Base-by-base conservation (phyloP, 495 filamentous ascomycete species). In the Tuber calosporum region DNA sequence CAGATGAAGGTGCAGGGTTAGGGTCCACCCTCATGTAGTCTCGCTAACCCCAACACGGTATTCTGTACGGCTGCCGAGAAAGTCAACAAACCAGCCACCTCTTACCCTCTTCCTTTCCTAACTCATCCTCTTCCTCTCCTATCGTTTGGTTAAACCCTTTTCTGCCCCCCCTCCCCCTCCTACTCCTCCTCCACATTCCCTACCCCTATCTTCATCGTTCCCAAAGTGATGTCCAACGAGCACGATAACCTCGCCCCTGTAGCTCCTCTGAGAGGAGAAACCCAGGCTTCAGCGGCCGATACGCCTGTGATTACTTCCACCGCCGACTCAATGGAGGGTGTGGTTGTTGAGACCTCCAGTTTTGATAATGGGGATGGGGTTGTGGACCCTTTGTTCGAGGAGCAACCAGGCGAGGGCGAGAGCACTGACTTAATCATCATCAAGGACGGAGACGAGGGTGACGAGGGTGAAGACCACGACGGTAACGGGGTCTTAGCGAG, bases 81-180 rank as follows among this genome's bases (percentile, higher is more conserved):
- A 8, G 53, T 62, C 53, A 62, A 62, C 53, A 62, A 62, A 62
- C 53, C 53, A 62, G 26, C 53, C 53, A 62, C 53, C 53, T 58
- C 53, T 58, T 26, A 26, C 13, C 53, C 53, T 62, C 53, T 34
- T 62, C 53, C 53, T 7, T 62, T 62, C 19, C 53, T 17, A 15
- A 62, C 53, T 17, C 26, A 62, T 62, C 53, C 53, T 62, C 53
- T 34, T 62, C 53, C 53, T 62, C 26, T 26, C 53, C 53, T 34
- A 62, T 62, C 53, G 26, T 62, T 62, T 62, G 53, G 53, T 62
- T 19, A 19, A 62, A 34, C 53, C 26, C 13, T 62, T 62, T 34
- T 62, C 53, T 13, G 34, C 17, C 30, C 1, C 9, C 5, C 53
- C 53, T 26, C 53, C 53, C 13, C 26, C 4, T 13, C 53, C 9